phyloP scores from a whole-genome alignment of 805 yeast species.

The Novakomyces olei region DNA sequence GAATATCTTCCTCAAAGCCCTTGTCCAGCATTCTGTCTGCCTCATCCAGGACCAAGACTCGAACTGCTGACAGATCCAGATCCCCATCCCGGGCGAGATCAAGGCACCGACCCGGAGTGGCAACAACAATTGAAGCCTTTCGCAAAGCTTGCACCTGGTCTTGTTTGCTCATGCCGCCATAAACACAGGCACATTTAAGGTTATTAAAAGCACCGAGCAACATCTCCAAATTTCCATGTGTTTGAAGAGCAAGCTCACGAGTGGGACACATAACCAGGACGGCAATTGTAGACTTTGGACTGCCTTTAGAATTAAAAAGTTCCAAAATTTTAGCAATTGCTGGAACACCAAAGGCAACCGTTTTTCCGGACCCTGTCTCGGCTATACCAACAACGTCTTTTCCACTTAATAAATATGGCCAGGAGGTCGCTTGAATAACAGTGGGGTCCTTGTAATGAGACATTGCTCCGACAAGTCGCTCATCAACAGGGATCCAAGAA shows the following conservation, averaged over 20 bases:
- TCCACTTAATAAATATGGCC: constrained; percentile 70
- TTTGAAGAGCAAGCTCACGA: constrained; percentile 90
- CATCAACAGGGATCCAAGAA: no score
- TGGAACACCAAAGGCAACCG: constrained; percentile 93
- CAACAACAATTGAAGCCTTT: constrained; percentile 52
- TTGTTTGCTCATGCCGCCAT: constrained; percentile 94
- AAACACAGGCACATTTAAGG: constrained; percentile 58
- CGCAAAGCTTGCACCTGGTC: constrained; percentile 57
- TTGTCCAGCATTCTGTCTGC: constrained; percentile 98
- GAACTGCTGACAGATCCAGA: constrained; percentile 40
- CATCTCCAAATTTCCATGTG: constrained; percentile 53
- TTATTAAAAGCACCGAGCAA: constrained; percentile 36
- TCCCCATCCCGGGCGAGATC: constrained; percentile 82
- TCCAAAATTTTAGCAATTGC: constrained; percentile 52
- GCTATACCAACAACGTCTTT: constrained; percentile 92
- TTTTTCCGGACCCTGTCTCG: constrained; percentile 95
- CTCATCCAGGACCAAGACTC: constrained; percentile 78
- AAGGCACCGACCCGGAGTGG: constrained; percentile 93
- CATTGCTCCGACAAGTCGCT: no score
- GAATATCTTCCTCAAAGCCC: constrained; percentile 94
- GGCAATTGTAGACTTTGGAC: constrained; percentile 28
- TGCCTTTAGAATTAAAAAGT: constrained; percentile 13
- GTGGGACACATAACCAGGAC: constrained; percentile 88
- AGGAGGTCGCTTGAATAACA: constrained; percentile 81
- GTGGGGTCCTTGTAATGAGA: constrained; percentile 82